phyloP scores from a whole-genome alignment of 306 rosid species.

The Vigna reflexopilosa region DNA sequence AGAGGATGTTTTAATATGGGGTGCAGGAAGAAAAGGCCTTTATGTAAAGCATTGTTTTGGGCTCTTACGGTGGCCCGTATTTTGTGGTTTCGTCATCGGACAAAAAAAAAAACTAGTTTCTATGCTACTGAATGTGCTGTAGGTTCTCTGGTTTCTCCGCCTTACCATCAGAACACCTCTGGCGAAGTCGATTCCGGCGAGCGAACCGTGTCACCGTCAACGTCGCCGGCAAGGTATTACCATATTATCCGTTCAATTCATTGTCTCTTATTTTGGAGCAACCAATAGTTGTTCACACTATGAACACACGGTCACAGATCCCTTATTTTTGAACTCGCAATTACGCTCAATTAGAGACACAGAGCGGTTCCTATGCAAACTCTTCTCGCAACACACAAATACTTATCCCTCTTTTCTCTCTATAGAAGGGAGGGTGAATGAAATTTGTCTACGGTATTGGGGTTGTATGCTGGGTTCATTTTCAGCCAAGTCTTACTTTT shows the following conservation, averaged over 20 bases:
- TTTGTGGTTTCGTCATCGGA: not conserved
- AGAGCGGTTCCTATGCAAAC: too few relatives aligned
- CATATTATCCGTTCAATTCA: not conserved
- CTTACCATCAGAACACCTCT: not conserved
- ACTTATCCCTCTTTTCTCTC: too few relatives aligned
- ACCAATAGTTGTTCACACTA: not conserved
- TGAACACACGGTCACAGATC: too few relatives aligned
- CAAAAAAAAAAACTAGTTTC: not conserved
- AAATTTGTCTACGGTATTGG: not conserved
- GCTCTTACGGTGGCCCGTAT: not conserved
- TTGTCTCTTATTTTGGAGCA: not conserved
- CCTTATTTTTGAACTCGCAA: too few relatives aligned
- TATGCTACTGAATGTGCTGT: not conserved
- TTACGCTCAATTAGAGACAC: too few relatives aligned
- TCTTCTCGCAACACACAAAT: too few relatives aligned
- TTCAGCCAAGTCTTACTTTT: not conserved
- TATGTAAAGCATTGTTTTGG: not conserved
- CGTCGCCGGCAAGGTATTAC: not conserved
- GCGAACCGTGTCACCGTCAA: not conserved
- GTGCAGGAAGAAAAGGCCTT: too few relatives aligned
- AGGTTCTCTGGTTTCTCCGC: not conserved
- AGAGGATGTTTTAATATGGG: too few relatives aligned
- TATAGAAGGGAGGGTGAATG: too few relatives aligned
- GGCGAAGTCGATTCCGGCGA: conserved; percentile 5
- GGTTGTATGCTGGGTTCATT: not conserved